Evolutionary conservation across 2,329 filamentous ascomycete genomes (phyloP).

Genomic region (Neurospora sp.): DNA sequence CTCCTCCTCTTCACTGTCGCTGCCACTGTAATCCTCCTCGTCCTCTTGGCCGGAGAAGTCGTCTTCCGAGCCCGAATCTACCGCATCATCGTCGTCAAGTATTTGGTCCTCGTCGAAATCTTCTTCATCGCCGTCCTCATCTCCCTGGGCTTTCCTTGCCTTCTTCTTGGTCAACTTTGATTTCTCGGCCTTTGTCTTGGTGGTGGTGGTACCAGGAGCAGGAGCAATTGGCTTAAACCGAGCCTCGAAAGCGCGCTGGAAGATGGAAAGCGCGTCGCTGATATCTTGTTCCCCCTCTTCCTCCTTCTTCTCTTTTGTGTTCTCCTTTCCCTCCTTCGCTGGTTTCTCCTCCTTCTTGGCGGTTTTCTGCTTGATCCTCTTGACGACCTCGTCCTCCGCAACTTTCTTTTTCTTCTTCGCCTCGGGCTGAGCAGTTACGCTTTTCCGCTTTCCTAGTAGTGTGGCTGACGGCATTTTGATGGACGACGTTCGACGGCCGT

Average conservation of each 20-base stretch:
- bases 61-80: slow-evolving; percentile 43
- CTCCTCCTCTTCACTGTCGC: slow-evolving; percentile 12
- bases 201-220: slow-evolving; percentile 18
- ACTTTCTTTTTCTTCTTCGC: neutral
- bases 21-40: slow-evolving; percentile 6
- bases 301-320: neutral
- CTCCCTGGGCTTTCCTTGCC: slow-evolving; percentile 19
- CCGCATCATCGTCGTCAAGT: neutral
- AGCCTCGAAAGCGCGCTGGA: slow-evolving; percentile 78
- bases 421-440: slow-evolving; percentile 13
- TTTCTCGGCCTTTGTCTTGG: slow-evolving; percentile 16
- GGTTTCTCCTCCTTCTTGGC: slow-evolving; percentile 7
- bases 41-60: slow-evolving; percentile 43
- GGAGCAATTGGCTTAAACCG: slow-evolving; percentile 66
- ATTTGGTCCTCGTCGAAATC: slow-evolving; percentile 16
- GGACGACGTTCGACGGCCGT: neutral
- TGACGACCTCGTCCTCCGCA: neutral
- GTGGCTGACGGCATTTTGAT: slow-evolving; percentile 27
- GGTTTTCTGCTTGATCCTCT: neutral
- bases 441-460: slow-evolving; percentile 41
- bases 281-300: slow-evolving; percentile 14
- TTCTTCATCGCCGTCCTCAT: slow-evolving; percentile 27
- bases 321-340: neutral
- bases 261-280: slow-evolving; percentile 59
- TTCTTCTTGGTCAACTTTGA: slow-evolving; percentile 26